Conservation (phyloP, 2,329 filamentous ascomycete species). For the Penicillium sp. region DNA sequence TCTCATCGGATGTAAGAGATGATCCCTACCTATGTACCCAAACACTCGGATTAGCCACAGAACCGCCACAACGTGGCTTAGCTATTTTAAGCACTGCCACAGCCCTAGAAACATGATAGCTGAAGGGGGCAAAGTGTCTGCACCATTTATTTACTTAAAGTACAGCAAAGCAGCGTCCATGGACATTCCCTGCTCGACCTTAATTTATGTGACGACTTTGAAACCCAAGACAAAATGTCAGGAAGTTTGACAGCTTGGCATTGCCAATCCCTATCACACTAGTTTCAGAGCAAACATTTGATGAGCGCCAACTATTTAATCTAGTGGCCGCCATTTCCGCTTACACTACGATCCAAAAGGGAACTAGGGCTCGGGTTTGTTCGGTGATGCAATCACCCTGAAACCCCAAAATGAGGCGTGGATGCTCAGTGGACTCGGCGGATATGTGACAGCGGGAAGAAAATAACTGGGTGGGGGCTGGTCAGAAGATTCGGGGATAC, state of each 20-base stretch:
- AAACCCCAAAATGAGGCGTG: constrained; percentile 20
- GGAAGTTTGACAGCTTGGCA: constrained; percentile 10
- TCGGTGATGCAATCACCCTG: constrained; percentile 26
- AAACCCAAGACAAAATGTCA: background rate
- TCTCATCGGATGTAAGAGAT: background rate
- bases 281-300: constrained; percentile 10
- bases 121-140: background rate
- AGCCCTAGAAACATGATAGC: background rate
- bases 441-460: constrained; percentile 21
- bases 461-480: constrained; percentile 9
- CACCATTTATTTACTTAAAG: background rate
- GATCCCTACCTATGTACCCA: background rate
- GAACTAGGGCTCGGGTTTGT: constrained; percentile 18
- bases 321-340: constrained; percentile 15
- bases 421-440: constrained; percentile 5
- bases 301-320: constrained; percentile 5
- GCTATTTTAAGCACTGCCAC: constrained; percentile 16
- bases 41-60: constrained; percentile 9
- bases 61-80: constrained; percentile 21
- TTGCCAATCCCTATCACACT: background rate
- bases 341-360: constrained; percentile 2
- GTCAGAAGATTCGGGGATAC: constrained; percentile 1
- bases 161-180: background rate
- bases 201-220: background rate
- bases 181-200: background rate